phyloP scores from a whole-genome alignment of 805 yeast species.

The Nakazawaea ambrosiae region DNA sequence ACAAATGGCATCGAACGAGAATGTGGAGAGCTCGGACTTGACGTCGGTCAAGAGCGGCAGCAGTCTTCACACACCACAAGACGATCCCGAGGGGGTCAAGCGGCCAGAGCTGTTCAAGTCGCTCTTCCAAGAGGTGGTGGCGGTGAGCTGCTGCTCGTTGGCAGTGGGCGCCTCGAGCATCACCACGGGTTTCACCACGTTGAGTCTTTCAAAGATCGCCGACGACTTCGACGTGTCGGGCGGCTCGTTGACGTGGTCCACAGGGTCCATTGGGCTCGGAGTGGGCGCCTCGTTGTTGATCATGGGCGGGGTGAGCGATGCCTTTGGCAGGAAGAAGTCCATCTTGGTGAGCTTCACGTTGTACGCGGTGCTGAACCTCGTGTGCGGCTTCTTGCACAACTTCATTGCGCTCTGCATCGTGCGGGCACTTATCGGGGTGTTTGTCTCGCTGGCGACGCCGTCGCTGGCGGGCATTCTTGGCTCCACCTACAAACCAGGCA shows the following conservation, averaged over 20 bases:
- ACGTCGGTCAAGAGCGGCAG: no score
- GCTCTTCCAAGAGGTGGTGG: slow-evolving; percentile 24
- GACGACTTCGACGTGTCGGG: slow-evolving; percentile 29
- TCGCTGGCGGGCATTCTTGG: slow-evolving; percentile 42
- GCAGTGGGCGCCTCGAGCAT: slow-evolving; percentile 36
- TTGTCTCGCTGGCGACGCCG: slow-evolving; percentile 37
- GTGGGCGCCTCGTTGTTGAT: slow-evolving; percentile 35
- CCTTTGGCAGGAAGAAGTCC: slow-evolving; percentile 36
- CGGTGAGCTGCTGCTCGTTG: slow-evolving; percentile 26
- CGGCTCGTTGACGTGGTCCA: slow-evolving; percentile 37
- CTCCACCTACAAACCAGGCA: slow-evolving; percentile 30
- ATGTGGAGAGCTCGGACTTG: no score
- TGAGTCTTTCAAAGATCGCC: slow-evolving; percentile 28
- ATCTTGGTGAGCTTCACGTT: slow-evolving; percentile 26
- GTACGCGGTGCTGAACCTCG: slow-evolving; percentile 26
- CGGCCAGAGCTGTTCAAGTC: slow-evolving; percentile 20
- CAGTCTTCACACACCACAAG: no score
- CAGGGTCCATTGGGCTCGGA: slow-evolving; percentile 32
- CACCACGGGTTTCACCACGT: slow-evolving; percentile 27
- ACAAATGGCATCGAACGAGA: no score
- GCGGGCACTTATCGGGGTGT: slow-evolving; percentile 37
- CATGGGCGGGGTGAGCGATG: slow-evolving; percentile 42
- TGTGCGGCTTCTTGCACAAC: slow-evolving; percentile 30
- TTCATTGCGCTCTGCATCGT: slow-evolving; percentile 31
- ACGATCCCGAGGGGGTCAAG: slow-evolving; percentile 24